These are phyloP conservation scores for Ajuga chamaepitys DNA, from an alignment of 257 asterid species.

Conservation along the genomic window DNA sequence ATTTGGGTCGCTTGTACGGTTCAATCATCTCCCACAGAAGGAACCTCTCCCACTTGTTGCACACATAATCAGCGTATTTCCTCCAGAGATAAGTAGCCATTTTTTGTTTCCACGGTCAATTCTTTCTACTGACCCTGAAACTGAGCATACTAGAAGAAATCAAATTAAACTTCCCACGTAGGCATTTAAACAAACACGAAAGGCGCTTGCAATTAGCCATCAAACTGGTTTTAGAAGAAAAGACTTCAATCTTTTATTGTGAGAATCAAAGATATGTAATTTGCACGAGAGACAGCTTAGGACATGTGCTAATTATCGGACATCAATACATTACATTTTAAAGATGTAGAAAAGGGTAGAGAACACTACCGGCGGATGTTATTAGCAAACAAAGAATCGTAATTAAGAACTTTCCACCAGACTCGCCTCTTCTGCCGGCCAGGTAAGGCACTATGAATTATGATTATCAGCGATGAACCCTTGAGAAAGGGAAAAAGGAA, in stretches of 20 bases:
- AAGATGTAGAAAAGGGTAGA: background rate
- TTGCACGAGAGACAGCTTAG: background rate
- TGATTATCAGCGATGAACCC: too few relatives aligned
- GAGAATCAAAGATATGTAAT: background rate
- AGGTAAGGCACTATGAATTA: background rate
- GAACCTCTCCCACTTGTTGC: slow-evolving; percentile 70
- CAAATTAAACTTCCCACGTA: background rate
- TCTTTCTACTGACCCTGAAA: slow-evolving; percentile 5
- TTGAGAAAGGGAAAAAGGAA: too few relatives aligned
- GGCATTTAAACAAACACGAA: slow-evolving; percentile 25
- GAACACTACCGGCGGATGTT: too few relatives aligned
- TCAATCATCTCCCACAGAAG: slow-evolving; percentile 92
- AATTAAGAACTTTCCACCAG: background rate
- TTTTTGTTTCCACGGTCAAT: background rate
- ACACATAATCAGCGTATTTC: slow-evolving; percentile 75
- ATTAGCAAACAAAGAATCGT: background rate
- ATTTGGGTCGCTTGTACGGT: slow-evolving; percentile 72
- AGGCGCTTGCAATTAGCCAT: background rate
- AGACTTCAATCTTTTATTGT: background rate
- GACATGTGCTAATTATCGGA: background rate
- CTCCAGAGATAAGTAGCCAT: slow-evolving; percentile 79
- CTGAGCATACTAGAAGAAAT: slow-evolving; percentile 9
- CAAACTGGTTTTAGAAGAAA: background rate
- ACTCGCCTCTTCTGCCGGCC: background rate
- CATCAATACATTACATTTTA: background rate